phyloP scores from a whole-genome alignment of 495 filamentous ascomycete genomes.

The Podospora sp. region DNA sequence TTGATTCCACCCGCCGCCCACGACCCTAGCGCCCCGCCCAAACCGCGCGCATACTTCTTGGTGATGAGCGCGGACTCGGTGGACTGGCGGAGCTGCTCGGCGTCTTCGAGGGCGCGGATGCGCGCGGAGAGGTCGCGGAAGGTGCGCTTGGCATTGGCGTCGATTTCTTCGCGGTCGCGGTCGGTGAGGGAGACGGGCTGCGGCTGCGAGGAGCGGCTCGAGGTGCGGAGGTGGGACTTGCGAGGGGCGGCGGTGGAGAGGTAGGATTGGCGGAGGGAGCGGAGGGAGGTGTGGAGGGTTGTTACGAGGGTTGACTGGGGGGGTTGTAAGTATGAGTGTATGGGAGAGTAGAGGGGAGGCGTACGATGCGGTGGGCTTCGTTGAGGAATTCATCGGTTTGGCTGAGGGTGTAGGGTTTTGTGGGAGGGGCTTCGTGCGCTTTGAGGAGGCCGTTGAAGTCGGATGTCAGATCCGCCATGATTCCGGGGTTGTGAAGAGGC shows the following conservation, averaged over 20 bases:
- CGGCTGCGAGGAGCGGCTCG: conserved; percentile 34
- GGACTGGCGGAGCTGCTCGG: conserved; percentile 77
- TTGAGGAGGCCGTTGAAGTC: conserved; percentile 69
- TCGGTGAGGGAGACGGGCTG: conserved; percentile 60
- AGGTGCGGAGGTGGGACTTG: conserved; percentile 46
- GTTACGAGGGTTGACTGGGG: conserved; percentile 80
- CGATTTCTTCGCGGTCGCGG: conserved; percentile 75
- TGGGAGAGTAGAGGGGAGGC: conserved; percentile 27
- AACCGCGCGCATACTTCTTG: conserved; percentile 64
- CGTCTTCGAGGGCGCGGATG: conserved; percentile 75
- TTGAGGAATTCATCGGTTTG: conserved; percentile 86
- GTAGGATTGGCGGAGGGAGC: conserved; percentile 81
- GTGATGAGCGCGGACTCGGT: conserved; percentile 66
- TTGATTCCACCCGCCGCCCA: conserved; percentile 67
- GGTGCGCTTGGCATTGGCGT: conserved; percentile 78
- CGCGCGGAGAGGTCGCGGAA: conserved; percentile 79
- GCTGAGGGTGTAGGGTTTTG: conserved; percentile 48
- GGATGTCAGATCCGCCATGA: conserved; percentile 73
- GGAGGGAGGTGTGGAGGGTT: conserved; percentile 76
- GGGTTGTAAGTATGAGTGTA: neutral
- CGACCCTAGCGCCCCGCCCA: conserved; percentile 63
- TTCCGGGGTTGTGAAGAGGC: neutral
- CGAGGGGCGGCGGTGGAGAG: conserved; percentile 70
- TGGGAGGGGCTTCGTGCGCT: conserved; percentile 51
- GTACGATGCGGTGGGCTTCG: conserved; percentile 92